Conservation (phyloP, 768 basidiomycete genomes). For the Pleurotus eryngii region DNA sequence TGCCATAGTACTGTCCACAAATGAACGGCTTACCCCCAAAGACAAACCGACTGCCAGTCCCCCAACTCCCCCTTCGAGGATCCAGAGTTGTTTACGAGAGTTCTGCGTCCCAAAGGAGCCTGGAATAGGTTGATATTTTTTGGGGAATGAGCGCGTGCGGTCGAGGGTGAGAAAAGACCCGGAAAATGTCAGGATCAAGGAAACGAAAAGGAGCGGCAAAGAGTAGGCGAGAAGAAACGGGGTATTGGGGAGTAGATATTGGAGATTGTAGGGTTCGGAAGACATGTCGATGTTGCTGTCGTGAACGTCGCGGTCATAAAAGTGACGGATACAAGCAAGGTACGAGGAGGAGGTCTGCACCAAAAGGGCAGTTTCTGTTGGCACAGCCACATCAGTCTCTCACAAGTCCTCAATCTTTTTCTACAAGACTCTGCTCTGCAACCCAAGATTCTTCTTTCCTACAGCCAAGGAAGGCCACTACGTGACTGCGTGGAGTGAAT, state of each 20-base stretch:
- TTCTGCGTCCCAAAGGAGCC: constrained; percentile 12
- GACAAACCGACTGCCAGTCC: constrained; percentile 55
- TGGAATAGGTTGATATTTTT: constrained; percentile 33
- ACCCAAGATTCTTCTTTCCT: no score
- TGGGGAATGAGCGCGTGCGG: constrained; percentile 60
- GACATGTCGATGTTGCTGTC: no score
- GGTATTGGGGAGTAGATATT: constrained; percentile 26
- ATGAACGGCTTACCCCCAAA: constrained; percentile 49
- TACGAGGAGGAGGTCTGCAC: no score
- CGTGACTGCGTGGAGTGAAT: no score
- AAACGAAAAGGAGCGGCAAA: constrained; percentile 58
- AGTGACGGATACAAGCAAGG: no score
- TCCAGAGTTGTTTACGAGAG: constrained; percentile 30
- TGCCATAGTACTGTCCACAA: neutral
- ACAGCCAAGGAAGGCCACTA: no score
- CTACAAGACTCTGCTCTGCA: no score
- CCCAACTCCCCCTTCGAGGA: constrained; percentile 61
- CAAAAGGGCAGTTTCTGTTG: no score
- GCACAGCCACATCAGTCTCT: no score
- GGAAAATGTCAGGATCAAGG: constrained; percentile 56
- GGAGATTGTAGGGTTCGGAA: no score
- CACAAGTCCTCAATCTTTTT: no score
- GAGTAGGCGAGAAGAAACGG: constrained; percentile 54
- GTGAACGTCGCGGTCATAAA: no score
- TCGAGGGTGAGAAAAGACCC: constrained; percentile 73